Percentiles rank a stretch among this genome's conserved stretches.
Evolutionary conservation across 2,329 filamentous ascomycete species (phyloP).

Genomic region (Davidsoniella virescens): DNA sequence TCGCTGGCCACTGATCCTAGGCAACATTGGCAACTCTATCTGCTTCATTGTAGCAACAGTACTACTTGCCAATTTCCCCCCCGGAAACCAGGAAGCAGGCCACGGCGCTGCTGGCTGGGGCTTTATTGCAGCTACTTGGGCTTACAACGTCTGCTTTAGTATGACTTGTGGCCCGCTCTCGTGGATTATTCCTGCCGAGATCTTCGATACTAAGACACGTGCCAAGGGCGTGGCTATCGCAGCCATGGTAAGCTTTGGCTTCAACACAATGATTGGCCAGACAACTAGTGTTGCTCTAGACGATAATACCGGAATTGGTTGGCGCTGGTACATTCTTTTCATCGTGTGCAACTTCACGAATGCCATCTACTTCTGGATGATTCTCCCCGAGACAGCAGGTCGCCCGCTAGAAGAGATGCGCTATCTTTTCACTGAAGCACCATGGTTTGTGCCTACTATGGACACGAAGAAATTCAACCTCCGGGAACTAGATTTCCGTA

Average conservation of each 20-base stretch:
- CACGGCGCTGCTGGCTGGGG: conserved; percentile 43
- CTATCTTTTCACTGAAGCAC: conserved; percentile 47
- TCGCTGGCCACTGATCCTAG: conserved; percentile 53
- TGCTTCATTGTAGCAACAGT: conserved; percentile 54
- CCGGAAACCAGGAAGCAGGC: neutral
- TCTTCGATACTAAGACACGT: conserved; percentile 62
- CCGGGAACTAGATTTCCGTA: too few species aligned
- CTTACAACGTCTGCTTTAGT: conserved; percentile 66
- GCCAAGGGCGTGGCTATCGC: conserved; percentile 60
- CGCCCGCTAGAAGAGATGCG: conserved; percentile 54
- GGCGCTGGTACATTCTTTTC: conserved; percentile 32
- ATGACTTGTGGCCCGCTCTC: conserved; percentile 51
- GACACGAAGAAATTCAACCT: conserved; percentile 23
- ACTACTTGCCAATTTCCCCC: conserved; percentile 41
- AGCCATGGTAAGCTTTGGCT: conserved; percentile 57
- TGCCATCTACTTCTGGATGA: conserved; percentile 38
- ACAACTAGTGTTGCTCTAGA: conserved; percentile 41
- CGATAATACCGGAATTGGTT: conserved; percentile 26
- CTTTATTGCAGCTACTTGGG: conserved; percentile 59
- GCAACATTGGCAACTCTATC: conserved; percentile 54
- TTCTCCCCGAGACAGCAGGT: conserved; percentile 50
- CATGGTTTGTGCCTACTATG: conserved; percentile 43
- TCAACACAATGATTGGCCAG: conserved; percentile 57
- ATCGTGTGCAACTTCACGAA: conserved; percentile 41
- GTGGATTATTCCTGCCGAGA: conserved; percentile 49